Base-by-base conservation (phyloP, 2,329 filamentous ascomycete species). In the Tothia fuscella region DNA sequence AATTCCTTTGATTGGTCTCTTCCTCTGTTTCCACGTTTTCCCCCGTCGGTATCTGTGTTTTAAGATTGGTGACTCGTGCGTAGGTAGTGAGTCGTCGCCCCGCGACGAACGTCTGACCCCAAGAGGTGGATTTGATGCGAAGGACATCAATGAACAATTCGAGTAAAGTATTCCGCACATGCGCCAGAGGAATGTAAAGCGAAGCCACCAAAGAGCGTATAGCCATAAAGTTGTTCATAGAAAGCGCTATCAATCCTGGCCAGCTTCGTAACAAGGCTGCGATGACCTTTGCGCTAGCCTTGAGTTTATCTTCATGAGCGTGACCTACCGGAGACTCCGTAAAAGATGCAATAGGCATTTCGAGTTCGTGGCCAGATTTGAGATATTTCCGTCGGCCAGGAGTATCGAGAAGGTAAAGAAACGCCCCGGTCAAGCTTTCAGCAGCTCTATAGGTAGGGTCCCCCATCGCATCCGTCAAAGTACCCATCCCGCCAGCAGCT, bases 51-150 rank as follows among this genome's bases (percentile, higher is more conserved):
- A 36, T 30, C 21, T 78, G 69, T 1, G 78, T 70, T 50, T 84
- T 86, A 39, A 96, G 65, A 46, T 86, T 91, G 6, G 86, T 79
- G 28, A 96, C 88, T 52, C 93, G 76, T n/a, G 88, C 89, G 58
- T 98, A 98, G 0, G 91, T 98, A 1, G 93, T 98, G 35, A 98
- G 68, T 46, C 93, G 74, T 49, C 91, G 76, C 6, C 91, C 93
- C 26, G 93, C 91, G 35, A 98, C 72, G 57, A 94, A 98, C 0
- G 89, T 93, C 0, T 86, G 88, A 6, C 91, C 93, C 91, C 91
- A 98, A 6, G 87, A 80, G 32, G 91, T 78, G 45, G 88, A 81
- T 51, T 96, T 96, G 55, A 98, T 95, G 26, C 89, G 78, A 39
- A 98, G 64, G 16, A 80, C 72, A 51, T 80, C 77, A 51, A 93